Evolutionary conservation across 352 stramenopile species (phyloP).

Genomic region (Bremia lactucae): DNA sequence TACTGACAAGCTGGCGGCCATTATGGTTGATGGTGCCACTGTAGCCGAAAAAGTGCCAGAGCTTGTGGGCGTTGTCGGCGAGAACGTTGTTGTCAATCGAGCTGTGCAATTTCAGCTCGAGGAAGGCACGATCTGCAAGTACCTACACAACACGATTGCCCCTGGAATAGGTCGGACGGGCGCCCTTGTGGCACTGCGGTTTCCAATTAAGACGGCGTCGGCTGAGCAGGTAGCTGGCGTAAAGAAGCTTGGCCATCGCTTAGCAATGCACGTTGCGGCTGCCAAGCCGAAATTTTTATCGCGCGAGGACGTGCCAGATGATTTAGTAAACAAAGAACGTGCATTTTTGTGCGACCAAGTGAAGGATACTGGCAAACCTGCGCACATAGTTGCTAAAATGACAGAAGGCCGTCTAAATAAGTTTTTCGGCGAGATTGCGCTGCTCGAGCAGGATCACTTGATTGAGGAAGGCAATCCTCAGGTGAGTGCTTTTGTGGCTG

Average conservation of each 20-base stretch:
- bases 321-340: conserved; percentile 86
- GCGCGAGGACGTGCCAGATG: conserved; percentile 72
- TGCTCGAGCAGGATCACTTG: conserved; percentile 90
- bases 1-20: conserved; percentile 28
- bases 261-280: conserved; percentile 95
- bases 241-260: conserved; percentile 79
- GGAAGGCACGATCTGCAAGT: conserved; percentile 71
- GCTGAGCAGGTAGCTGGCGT: conserved; percentile 44
- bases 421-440: conserved; percentile 89
- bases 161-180: conserved; percentile 65
- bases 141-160: conserved; percentile 74
- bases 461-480: conserved; percentile 89
- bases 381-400: conserved; percentile 92
- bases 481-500: conserved; percentile 67
- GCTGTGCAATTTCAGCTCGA: conserved; percentile 58
- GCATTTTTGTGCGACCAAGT: conserved; percentile 86
- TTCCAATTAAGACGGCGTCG: conserved; percentile 32
- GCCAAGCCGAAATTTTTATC: conserved; percentile 87
- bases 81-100: conserved; percentile 78
- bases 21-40: conserved; percentile 44
- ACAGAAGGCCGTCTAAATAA: conserved; percentile 88
- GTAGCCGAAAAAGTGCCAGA: conserved; percentile 67
- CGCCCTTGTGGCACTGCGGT: conserved; percentile 87
- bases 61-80: conserved; percentile 74
- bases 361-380: conserved; percentile 78